Percentiles rank a stretch among this genome's conserved stretches.
Evolutionary conservation across 139 green algal genomes (phyloP).

Genomic region (Coelastrella sp.): DNA sequence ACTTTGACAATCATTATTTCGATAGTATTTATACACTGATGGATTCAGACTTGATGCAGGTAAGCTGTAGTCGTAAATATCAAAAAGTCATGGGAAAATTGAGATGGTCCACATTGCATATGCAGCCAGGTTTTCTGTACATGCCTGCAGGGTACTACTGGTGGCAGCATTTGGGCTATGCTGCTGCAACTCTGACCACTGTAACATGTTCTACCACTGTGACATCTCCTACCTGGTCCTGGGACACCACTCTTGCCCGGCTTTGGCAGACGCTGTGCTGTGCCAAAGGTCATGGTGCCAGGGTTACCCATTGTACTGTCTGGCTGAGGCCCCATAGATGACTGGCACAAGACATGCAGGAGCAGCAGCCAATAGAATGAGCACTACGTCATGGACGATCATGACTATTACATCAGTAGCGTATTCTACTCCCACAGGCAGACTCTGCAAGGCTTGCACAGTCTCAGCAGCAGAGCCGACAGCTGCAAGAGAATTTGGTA

Average conservation of each 20-base stretch:
- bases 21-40: no score
- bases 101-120: background rate
- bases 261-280: constrained; percentile 39
- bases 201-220: background rate
- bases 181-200: background rate
- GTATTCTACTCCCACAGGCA: no score
- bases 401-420: no score
- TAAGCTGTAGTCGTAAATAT: no score
- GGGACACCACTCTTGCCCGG: constrained; percentile 40
- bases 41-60: no score
- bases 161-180: background rate
- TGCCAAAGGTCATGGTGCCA: constrained; percentile 50
- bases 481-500: no score
- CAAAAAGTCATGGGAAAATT: no score
- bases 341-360: constrained; percentile 28
- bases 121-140: no score
- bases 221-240: constrained; percentile 24
- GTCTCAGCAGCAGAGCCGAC: no score
- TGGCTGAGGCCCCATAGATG: constrained; percentile 37
- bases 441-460: background rate
- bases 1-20: no score
- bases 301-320: constrained; percentile 18
- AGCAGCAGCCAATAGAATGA: background rate
- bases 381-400: no score
- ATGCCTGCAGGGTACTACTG: background rate